Percentiles rank a stretch among this genome's conserved stretches.
phyloP scores from a whole-genome alignment of 257 asterid species.

The Agastache rugosa region DNA sequence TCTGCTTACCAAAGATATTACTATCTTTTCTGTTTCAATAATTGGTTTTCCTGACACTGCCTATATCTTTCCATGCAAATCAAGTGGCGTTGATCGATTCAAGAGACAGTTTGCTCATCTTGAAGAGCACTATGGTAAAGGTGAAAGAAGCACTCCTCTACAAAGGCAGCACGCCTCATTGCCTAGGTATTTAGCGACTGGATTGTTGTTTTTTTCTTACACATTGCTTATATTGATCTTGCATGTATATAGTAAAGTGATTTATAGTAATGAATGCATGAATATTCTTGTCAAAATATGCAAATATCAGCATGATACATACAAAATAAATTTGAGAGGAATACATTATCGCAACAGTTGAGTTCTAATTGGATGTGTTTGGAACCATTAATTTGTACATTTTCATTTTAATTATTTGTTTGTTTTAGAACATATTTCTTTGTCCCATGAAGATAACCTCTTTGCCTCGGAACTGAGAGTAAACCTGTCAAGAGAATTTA shows the following conservation, averaged over 20 bases:
- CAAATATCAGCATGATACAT: constrained; percentile 13
- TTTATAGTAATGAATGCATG: background rate
- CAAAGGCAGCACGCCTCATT: constrained; percentile 88
- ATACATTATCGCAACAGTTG: background rate
- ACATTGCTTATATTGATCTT: background rate
- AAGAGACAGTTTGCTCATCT: constrained; percentile 96
- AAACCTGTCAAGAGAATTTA: background rate
- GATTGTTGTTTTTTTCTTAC: background rate
- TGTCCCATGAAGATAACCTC: background rate
- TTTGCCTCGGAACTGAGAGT: background rate
- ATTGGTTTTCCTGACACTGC: constrained; percentile 27
- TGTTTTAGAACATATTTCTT: background rate
- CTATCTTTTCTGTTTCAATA: constrained; percentile 2
- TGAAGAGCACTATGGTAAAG: constrained; percentile 85
- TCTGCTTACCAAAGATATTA: background rate
- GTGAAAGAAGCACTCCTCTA: constrained; percentile 77
- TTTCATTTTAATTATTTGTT: background rate
- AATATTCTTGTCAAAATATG: background rate
- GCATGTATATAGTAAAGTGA: constrained; percentile 16
- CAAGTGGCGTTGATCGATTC: constrained; percentile 96
- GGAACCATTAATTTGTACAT: background rate
- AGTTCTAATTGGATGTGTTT: background rate
- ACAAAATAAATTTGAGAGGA: background rate
- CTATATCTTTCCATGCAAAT: constrained; percentile 25
- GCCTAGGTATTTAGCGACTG: constrained; percentile 68